Conservation (phyloP, 306 rosid genomes). For the Cucurbita argyrosperma region DNA sequence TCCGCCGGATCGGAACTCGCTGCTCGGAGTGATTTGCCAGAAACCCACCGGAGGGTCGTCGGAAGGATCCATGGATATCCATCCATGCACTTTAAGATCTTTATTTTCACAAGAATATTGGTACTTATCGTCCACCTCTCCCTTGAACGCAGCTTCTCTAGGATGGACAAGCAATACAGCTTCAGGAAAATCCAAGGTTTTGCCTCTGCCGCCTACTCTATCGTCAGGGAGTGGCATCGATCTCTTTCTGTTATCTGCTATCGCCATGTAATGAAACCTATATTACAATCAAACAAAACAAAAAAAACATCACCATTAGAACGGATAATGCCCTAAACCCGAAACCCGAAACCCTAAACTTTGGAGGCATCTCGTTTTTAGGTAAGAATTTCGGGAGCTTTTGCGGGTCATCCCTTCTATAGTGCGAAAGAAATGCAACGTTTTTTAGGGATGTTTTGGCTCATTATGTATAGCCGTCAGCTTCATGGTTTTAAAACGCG, state of each 20-base stretch:
- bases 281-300: neutral
- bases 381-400: no score
- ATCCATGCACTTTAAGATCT: conserved; percentile 29
- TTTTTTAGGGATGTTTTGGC: no score
- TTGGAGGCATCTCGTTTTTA: no score
- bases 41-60: conserved; percentile 35
- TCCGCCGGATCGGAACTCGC: conserved; percentile 83
- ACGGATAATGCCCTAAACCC: no score
- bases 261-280: conserved; percentile 36
- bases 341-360: no score
- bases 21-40: conserved; percentile 67
- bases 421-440: no score
- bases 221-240: conserved; percentile 35
- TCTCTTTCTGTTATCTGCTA: conserved; percentile 27
- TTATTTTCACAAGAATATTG: conserved; percentile 35
- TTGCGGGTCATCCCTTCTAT: no score
- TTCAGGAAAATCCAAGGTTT: conserved; percentile 30
- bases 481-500: no score
- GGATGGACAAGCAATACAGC: conserved; percentile 32
- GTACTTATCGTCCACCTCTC: conserved; percentile 41
- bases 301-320: neutral
- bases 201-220: conserved; percentile 27
- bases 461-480: no score
- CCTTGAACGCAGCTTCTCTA: conserved; percentile 24
- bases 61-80: conserved; percentile 24